phyloP scores from a whole-genome alignment of 257 asterid genomes.

The Solanum neorickii region DNA sequence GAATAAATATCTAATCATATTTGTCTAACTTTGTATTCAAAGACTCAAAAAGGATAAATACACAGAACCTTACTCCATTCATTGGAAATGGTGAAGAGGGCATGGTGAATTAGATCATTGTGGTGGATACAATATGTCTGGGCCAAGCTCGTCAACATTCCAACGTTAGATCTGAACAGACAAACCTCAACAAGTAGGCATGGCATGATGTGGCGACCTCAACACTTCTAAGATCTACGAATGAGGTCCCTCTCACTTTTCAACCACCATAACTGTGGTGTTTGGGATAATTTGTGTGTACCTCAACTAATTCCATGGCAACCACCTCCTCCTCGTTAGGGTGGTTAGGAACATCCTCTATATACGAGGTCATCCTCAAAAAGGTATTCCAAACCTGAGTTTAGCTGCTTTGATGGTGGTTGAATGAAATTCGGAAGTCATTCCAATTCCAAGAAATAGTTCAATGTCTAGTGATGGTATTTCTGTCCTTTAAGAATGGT shows the following conservation, averaged over 20 bases:
- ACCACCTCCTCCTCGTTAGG: no score
- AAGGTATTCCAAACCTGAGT: neutral
- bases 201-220: neutral
- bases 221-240: neutral
- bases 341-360: no score
- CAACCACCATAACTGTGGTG: neutral
- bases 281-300: fast-evolving
- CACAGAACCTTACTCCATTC: neutral
- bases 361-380: neutral
- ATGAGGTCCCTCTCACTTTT: neutral
- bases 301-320: no score
- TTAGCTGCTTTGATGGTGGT: neutral
- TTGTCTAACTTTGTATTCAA: neutral
- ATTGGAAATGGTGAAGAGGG: neutral
- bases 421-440: neutral
- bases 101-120: neutral
- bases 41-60: neutral
- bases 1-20: neutral
- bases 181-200: neutral
- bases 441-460: neutral
- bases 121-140: neutral
- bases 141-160: neutral
- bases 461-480: conserved; percentile 55
- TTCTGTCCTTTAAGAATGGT: conserved; percentile 89
- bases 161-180: neutral